Conservation (phyloP, 192 early-diverging fungal genomes). For the Umbelopsis sp. region DNA sequence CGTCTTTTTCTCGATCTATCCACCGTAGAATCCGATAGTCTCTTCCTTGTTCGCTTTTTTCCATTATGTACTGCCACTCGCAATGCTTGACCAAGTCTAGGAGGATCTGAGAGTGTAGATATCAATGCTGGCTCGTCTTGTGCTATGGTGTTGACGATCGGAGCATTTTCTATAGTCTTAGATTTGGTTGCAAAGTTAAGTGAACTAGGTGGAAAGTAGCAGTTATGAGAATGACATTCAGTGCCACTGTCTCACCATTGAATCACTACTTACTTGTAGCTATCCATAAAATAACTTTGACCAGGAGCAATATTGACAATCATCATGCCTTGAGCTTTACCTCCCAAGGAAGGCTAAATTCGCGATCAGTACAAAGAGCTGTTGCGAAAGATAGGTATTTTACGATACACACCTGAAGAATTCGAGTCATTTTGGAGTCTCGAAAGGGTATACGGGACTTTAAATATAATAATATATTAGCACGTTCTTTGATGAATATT, state of each 20-base stretch:
- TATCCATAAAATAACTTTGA: conserved; percentile 22
- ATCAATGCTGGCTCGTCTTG: background rate
- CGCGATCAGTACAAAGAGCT: background rate
- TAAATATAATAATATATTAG: background rate
- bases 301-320: conserved; percentile 67
- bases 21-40: conserved; percentile 24
- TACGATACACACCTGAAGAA: conserved; percentile 44
- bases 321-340: conserved; percentile 63
- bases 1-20: background rate
- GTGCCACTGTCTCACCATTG: background rate
- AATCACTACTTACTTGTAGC: conserved; percentile 22
- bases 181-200: conserved; percentile 68
- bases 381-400: background rate
- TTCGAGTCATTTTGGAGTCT: conserved; percentile 71
- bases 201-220: conserved; percentile 32
- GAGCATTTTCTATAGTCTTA: conserved; percentile 60
- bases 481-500: background rate
- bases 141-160: conserved; percentile 21
- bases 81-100: background rate
- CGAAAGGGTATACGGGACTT: conserved; percentile 55
- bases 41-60: conserved; percentile 43
- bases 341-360: conserved; percentile 58
- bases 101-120: background rate
- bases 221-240: background rate
- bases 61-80: conserved; percentile 29